phyloP scores from a whole-genome alignment of 2,329 filamentous ascomycete genomes.

The Monilinia laxa region DNA sequence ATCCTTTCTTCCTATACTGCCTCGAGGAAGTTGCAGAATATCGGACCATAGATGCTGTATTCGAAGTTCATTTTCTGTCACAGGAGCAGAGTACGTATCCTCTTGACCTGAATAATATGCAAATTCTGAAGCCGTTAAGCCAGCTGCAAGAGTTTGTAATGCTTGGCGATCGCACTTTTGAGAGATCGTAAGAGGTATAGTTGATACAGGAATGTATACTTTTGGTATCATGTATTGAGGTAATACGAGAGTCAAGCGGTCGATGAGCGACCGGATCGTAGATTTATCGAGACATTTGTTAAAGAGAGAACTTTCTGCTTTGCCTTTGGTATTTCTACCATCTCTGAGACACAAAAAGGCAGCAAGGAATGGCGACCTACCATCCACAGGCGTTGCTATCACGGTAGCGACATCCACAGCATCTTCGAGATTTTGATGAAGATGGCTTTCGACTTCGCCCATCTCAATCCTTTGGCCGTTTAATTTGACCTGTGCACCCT shows the following conservation, averaged over 20 bases:
- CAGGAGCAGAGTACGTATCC: neutral
- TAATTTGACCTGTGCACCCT: slow-evolving; percentile 57
- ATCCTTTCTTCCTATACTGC: slow-evolving; percentile 33
- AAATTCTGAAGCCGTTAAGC: neutral
- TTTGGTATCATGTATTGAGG: slow-evolving; percentile 42
- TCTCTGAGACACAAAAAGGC: slow-evolving; percentile 5
- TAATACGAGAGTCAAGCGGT: neutral
- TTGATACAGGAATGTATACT: slow-evolving; percentile 37
- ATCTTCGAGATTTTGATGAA: slow-evolving; percentile 12
- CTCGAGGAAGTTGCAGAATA: slow-evolving; percentile 22
- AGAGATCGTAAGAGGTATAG: slow-evolving; percentile 38
- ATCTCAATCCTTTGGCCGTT: slow-evolving; percentile 63
- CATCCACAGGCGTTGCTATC: slow-evolving; percentile 2
- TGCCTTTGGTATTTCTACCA: neutral
- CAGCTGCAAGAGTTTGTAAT: slow-evolving; percentile 31
- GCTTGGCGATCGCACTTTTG: slow-evolving; percentile 43
- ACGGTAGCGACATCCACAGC: slow-evolving; percentile 2
- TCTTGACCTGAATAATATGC: slow-evolving; percentile 13
- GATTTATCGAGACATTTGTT: slow-evolving; percentile 3
- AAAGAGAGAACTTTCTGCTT: neutral
- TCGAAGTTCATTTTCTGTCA: slow-evolving; percentile 21
- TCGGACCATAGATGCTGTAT: slow-evolving; percentile 25
- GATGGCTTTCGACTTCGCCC: slow-evolving; percentile 52
- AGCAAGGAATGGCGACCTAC: slow-evolving; percentile 9
- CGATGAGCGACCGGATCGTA: neutral